Evolutionary conservation across 2,329 filamentous ascomycete species (phyloP).

Genomic region (Parastagonospora avenae): DNA sequence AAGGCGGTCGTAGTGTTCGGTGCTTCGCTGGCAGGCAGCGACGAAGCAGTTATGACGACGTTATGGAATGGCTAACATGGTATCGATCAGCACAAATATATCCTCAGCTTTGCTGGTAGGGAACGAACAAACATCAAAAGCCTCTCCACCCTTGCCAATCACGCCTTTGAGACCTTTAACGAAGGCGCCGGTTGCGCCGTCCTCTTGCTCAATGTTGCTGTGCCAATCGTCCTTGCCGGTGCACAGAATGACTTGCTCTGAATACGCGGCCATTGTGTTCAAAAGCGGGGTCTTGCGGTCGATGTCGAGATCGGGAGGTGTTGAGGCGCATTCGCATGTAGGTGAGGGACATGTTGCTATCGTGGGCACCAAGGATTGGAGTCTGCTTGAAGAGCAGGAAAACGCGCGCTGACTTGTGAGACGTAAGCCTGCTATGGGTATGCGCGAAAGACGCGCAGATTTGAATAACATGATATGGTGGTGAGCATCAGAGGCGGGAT

Average conservation of each 20-base stretch:
- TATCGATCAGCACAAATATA: neutral
- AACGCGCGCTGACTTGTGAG: neutral
- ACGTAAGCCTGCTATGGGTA: constrained; percentile 1
- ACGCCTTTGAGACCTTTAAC: constrained; percentile 71
- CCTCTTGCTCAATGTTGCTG: constrained; percentile 83
- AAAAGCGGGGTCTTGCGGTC: constrained; percentile 73
- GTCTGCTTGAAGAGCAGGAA: neutral
- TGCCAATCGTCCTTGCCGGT: constrained; percentile 82
- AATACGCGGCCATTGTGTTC: constrained; percentile 77
- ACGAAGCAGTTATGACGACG: constrained; percentile 76
- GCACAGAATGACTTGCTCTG: constrained; percentile 82
- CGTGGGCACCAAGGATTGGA: constrained; percentile 24
- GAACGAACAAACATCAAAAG: constrained; percentile 52
- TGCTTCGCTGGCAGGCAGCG: constrained; percentile 55
- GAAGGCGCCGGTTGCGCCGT: constrained; percentile 56
- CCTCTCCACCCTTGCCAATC: constrained; percentile 50
- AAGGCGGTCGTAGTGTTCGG: constrained; percentile 58
- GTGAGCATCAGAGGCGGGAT: neutral
- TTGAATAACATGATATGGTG: constrained; percentile 1
- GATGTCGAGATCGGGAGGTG: constrained; percentile 71
- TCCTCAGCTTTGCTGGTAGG: neutral
- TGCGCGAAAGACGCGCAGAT: constrained; percentile 4
- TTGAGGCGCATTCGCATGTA: constrained; percentile 75
- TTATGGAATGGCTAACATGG: constrained; percentile 76
- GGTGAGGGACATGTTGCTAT: constrained; percentile 68